Conservation (phyloP, 139 green algal genomes). For the Prasinococcaceae sp. region DNA sequence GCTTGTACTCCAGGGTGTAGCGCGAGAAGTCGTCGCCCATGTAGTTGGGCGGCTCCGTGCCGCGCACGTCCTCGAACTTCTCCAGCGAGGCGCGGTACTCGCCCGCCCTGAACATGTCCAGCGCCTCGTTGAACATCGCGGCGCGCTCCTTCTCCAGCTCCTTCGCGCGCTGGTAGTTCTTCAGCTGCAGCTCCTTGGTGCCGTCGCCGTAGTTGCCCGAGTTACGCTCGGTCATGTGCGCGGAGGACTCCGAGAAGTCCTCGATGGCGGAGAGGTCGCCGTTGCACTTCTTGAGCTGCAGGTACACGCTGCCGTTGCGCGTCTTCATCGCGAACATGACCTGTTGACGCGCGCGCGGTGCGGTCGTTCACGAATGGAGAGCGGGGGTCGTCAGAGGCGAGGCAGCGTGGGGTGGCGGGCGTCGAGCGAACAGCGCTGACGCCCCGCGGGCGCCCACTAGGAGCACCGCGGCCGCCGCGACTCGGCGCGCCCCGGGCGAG, state of each 20-base stretch:
- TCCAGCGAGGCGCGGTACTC: too few relatives aligned
- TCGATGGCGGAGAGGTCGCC: conserved; percentile 67
- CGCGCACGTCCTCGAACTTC: conserved; percentile 90
- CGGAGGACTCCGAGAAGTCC: conserved; percentile 12
- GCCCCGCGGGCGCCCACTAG: too few relatives aligned
- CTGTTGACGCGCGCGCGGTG: too few relatives aligned
- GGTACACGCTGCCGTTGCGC: conserved; percentile 74
- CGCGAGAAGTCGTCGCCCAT: conserved; percentile 78
- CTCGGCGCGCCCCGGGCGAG: too few relatives aligned
- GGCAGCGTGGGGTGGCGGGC: too few relatives aligned
- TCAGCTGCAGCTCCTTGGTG: conserved; percentile 76
- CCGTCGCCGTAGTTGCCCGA: conserved; percentile 88
- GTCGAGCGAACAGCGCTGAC: too few relatives aligned
- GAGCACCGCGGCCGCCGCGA: too few relatives aligned
- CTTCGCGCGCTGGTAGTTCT: conserved; percentile 76
- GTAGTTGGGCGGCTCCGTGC: conserved; percentile 81
- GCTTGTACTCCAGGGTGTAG: conserved; percentile 68
- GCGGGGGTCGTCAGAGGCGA: too few relatives aligned
- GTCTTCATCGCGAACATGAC: conserved; percentile 98
- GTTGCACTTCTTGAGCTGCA: conserved; percentile 71
- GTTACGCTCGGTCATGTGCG: conserved; percentile 45
- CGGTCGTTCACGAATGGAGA: too few relatives aligned
- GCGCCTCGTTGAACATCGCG: conserved; percentile 46
- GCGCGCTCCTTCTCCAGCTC: conserved; percentile 59
- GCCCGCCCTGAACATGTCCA: too few relatives aligned